Percentiles rank a stretch among this genome's conserved stretches.
Evolutionary conservation across 2,329 filamentous ascomycete species (phyloP).

Genomic region (Lecanicillium sp.): DNA sequence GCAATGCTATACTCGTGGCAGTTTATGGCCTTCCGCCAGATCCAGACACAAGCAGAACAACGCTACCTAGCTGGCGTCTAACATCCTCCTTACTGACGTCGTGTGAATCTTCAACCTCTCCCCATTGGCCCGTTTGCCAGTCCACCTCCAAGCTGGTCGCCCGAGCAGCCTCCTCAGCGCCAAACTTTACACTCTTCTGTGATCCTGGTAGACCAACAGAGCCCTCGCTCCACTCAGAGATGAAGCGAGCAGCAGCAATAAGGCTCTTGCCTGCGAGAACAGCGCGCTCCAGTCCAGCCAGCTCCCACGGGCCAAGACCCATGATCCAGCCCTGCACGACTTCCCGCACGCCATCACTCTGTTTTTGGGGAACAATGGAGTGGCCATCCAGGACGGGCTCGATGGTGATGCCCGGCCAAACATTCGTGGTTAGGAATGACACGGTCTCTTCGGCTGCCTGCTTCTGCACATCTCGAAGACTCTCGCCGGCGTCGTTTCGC

Average conservation of each 20-base stretch:
- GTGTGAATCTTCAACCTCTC: conserved; percentile 95
- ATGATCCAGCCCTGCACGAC: conserved; percentile 71
- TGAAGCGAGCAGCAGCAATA: conserved; percentile 63
- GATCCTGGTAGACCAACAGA: conserved; percentile 41
- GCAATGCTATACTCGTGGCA: neutral
- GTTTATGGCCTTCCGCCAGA: conserved; percentile 20
- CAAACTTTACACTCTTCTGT: conserved; percentile 43
- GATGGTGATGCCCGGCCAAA: conserved; percentile 81
- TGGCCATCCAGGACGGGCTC: conserved; percentile 69
- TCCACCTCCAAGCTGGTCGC: conserved; percentile 76
- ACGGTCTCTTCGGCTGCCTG: conserved; percentile 62
- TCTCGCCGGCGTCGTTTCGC: conserved; percentile 40
- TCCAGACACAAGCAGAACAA: conserved; percentile 70
- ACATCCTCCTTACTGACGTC: conserved; percentile 92
- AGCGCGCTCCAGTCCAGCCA: conserved; percentile 79
- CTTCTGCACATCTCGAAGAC: conserved; percentile 65
- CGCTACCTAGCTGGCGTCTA: conserved; percentile 78
- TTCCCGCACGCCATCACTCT: conserved; percentile 66
- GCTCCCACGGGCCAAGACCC: conserved; percentile 65
- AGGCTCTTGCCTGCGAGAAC: conserved; percentile 83
- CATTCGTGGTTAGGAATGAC: conserved; percentile 56
- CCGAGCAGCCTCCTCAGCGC: conserved; percentile 69
- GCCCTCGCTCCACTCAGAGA: conserved; percentile 83
- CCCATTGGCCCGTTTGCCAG: conserved; percentile 89
- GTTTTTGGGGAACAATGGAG: conserved; percentile 66